Base-by-base conservation (phyloP, 345 rosid species). In the Salix viminalis region DNA sequence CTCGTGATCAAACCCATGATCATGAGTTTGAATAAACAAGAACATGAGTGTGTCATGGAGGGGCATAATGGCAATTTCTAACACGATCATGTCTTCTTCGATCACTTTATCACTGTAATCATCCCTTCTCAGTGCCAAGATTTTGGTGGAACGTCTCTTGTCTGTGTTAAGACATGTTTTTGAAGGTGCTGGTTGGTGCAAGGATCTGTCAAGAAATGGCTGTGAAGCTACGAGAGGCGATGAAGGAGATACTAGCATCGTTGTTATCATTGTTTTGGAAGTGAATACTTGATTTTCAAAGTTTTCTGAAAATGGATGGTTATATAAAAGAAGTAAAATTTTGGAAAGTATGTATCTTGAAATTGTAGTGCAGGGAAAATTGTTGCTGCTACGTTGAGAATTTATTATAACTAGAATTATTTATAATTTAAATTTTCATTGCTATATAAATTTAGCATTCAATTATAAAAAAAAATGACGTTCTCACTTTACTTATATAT, bases 81-180 rank as follows among this genome's bases (percentile, higher is more conserved):
- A 30, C 32, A 74, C 76, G 19, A 62, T 42, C 60, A 74, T 74
- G 60, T 62, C 42, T 44, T 74, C 76, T 12, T 74, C 76, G 37
- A 64, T 26, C 24, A 62, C 23, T 3, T 42, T 46, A 3, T 70
- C 71, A 6, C 36, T 61, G 4, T 58, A 73, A 16, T 36, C 69
- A 14, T 37, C 69, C 44, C 36, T 58, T 30, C 24, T 67, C 1
- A 67, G 54, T 28, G 70, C 75, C 15, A 30, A 44, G 62, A 69
- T 34, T 54, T 70, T 75, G 37, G 21, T 21, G 4, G n/a, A 65
- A 34, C 65, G 39, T 67, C 36, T 71, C 23, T 50, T 70, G 4
- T 28, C 3, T 28, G 23, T 6, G 6, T 15, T 7, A 12, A 13
- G 39, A 19, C 68, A n/a, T n/a, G 50, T 44, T 32, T 21, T 67